phyloP scores from a whole-genome alignment of 2,329 filamentous ascomycete genomes.

The Polychaeton citri region DNA sequence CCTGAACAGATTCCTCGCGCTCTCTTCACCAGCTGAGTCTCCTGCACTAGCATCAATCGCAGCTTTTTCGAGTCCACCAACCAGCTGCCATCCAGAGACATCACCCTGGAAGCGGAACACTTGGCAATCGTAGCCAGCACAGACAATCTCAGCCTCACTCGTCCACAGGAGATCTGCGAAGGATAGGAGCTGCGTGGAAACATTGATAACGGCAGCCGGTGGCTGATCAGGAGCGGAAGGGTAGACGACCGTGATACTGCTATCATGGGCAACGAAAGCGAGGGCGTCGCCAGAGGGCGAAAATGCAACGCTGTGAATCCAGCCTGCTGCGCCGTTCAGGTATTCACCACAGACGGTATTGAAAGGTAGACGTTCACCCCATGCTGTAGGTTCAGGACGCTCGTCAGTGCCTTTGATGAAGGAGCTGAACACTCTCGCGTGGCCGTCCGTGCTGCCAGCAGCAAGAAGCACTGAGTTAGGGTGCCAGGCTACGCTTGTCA shows the following conservation, averaged over 20 bases:
- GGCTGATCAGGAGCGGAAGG: conserved; percentile 82
- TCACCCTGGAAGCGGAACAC: conserved; percentile 78
- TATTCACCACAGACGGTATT: conserved; percentile 97
- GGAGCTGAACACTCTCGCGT: conserved; percentile 84
- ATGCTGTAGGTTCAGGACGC: conserved; percentile 71
- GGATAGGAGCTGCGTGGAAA: conserved; percentile 79
- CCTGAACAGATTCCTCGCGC: conserved; percentile 91
- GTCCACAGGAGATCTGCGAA: conserved; percentile 92
- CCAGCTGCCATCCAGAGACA: conserved; percentile 69
- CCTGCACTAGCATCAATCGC: conserved; percentile 17
- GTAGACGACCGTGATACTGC: conserved; percentile 92
- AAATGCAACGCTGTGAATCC: conserved; percentile 89
- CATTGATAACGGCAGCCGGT: conserved; percentile 75
- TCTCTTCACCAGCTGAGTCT: conserved; percentile 62
- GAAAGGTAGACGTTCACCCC: conserved; percentile 93
- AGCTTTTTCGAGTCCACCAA: conserved; percentile 63
- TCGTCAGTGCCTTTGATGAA: conserved; percentile 93
- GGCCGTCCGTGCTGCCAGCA: conserved; percentile 91
- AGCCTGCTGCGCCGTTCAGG: conserved; percentile 89
- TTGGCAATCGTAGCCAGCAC: conserved; percentile 79
- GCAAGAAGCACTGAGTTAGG: conserved; percentile 92
- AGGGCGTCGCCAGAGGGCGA: conserved; percentile 86
- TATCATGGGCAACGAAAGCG: conserved; percentile 89
- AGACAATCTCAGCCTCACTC: conserved; percentile 82
- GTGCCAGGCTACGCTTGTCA: conserved; percentile 91